phyloP scores from a whole-genome alignment of 83 land plant genomes.

The Picea engelmannii region DNA sequence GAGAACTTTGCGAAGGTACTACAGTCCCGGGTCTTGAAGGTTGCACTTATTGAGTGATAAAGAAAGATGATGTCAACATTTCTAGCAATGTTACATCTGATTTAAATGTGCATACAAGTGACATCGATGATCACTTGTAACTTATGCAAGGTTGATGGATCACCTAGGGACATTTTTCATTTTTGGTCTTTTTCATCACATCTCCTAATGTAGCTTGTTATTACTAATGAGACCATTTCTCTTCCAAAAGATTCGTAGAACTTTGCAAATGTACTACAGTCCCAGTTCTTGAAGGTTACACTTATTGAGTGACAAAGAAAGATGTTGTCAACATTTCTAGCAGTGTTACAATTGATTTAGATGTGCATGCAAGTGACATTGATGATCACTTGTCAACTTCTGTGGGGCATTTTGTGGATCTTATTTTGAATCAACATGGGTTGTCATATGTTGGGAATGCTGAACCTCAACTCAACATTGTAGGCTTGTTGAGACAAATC shows the following conservation, averaged over 20 bases:
- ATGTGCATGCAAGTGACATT: constrained; percentile 38
- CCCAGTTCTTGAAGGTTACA: constrained; percentile 29
- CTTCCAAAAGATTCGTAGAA: too few species aligned
- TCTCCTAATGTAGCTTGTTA: too few species aligned
- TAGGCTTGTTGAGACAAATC: too few species aligned
- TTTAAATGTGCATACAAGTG: constrained; percentile 32
- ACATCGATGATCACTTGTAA: constrained; percentile 77
- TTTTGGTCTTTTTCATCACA: too few species aligned
- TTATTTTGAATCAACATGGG: constrained; percentile 71
- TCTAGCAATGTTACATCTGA: constrained; percentile 35
- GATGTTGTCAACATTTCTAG: constrained; percentile 33
- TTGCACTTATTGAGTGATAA: constrained; percentile 68
- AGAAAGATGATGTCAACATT: constrained; percentile 37
- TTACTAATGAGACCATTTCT: too few species aligned
- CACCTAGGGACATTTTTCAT: too few species aligned
- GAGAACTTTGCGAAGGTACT: too few species aligned
- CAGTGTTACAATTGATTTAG: constrained; percentile 34
- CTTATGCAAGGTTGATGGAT: too few species aligned
- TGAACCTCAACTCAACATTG: constrained; percentile 81
- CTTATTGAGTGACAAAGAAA: constrained; percentile 58
- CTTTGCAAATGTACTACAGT: too few species aligned
- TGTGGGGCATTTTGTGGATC: constrained; percentile 81
- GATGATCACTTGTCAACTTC: constrained; percentile 71
- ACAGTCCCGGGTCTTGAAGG: background rate
- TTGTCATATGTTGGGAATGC: constrained; percentile 63